These are phyloP conservation scores for Acarospora socialis DNA, from an alignment of 2,329 filamentous ascomycete genomes.

Conservation along the genomic window DNA sequence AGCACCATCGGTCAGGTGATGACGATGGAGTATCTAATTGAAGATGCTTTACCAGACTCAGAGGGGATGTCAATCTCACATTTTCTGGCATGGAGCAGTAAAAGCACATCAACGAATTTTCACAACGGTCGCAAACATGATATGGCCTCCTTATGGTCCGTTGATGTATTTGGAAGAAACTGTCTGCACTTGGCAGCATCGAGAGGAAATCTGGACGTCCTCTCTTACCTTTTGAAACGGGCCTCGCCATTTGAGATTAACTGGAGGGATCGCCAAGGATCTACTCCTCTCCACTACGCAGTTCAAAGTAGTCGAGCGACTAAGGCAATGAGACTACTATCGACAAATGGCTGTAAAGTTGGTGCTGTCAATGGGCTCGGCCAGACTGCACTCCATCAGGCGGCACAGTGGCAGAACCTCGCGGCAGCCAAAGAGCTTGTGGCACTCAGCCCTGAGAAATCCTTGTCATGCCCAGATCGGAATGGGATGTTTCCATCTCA, in stretches of 20 bases:
- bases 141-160: constrained; percentile 4
- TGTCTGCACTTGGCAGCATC: constrained; percentile 8
- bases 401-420: neutral
- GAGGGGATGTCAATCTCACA: constrained; percentile 8
- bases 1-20: constrained; percentile 5
- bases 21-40: constrained; percentile 6
- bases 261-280: constrained; percentile 4
- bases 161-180: constrained; percentile 5
- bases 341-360: constrained; percentile 1
- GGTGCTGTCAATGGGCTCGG: neutral
- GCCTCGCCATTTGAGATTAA: constrained; percentile 1
- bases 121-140: constrained; percentile 4
- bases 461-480: too few species aligned
- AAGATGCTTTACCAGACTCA: constrained; percentile 5
- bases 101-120: constrained; percentile 3
- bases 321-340: constrained; percentile 2
- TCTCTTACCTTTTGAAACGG: constrained; percentile 6
- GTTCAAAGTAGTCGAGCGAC: constrained; percentile 6
- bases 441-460: neutral
- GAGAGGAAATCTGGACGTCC: constrained; percentile 5
- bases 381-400: neutral
- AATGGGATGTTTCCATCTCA: neutral
- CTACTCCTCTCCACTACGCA: constrained; percentile 6
- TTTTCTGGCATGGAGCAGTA: constrained; percentile 9
- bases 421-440: neutral